Percentiles rank a stretch among this genome's conserved stretches.
Evolutionary conservation across 768 basidiomycete genomes (phyloP).

Genomic region (Termitomyces sp.): DNA sequence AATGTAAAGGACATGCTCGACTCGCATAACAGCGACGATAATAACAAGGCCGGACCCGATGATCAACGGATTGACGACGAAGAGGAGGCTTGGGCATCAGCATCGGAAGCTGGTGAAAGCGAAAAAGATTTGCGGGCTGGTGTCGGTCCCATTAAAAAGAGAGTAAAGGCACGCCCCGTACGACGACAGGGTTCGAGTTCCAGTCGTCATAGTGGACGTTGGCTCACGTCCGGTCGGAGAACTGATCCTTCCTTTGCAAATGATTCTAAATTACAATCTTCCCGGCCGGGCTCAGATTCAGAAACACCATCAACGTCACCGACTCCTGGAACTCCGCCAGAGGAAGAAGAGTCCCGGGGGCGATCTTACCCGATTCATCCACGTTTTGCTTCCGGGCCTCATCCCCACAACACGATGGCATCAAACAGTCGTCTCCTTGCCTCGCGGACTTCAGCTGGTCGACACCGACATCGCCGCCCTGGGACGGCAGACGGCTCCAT

Average conservation of each 20-base stretch:
- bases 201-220: slow-evolving; percentile 4
- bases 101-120: slow-evolving; percentile 42
- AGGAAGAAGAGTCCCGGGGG: slow-evolving; percentile 7
- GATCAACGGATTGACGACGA: slow-evolving; percentile 33
- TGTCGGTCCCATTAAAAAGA: slow-evolving; percentile 2
- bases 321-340: slow-evolving; percentile 5
- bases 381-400: neutral
- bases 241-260: slow-evolving; percentile 2
- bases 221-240: slow-evolving; percentile 11
- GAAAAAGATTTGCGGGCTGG: neutral
- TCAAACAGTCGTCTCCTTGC: neutral
- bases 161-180: slow-evolving; percentile 4
- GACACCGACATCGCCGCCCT: slow-evolving; percentile 6
- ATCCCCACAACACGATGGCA: neutral
- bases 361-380: slow-evolving; percentile 1
- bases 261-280: neutral
- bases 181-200: slow-evolving; percentile 8
- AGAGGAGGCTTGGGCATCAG: slow-evolving; percentile 67
- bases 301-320: neutral
- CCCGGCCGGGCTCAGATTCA: neutral
- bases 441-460: neutral
- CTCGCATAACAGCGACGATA: slow-evolving; percentile 9
- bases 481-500: slow-evolving; percentile 7
- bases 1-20: slow-evolving; percentile 10
- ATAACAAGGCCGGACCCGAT: slow-evolving; percentile 5